These are phyloP conservation scores for Botrytis medusae DNA, from an alignment of 2,329 filamentous ascomycete genomes.

Conservation along the genomic window DNA sequence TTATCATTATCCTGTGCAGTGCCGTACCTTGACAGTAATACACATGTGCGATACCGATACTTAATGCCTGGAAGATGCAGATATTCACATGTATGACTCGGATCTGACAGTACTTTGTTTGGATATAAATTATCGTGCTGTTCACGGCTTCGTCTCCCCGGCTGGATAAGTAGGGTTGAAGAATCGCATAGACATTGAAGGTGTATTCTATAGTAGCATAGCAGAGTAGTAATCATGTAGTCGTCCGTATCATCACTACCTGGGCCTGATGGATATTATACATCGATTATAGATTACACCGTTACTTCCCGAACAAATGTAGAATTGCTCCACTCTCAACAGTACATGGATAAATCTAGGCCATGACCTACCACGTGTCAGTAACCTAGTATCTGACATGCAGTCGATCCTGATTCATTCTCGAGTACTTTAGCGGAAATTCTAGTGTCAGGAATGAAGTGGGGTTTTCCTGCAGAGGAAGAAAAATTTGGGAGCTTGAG, in stretches of 20 bases:
- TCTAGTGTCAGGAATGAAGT: conserved; percentile 4
- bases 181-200: background rate
- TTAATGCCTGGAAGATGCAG: conserved; percentile 1
- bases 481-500: background rate
- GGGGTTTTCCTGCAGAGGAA: background rate
- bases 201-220: background rate
- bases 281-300: conserved; percentile 4
- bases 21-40: background rate
- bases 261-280: background rate
- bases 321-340: conserved; percentile 3
- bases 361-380: conserved; percentile 20
- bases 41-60: background rate
- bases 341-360: conserved; percentile 7
- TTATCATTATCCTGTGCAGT: background rate
- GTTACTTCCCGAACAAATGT: conserved; percentile 5
- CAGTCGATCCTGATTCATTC: conserved; percentile 22
- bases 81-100: conserved; percentile 6
- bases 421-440: conserved; percentile 4
- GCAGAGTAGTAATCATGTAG: background rate
- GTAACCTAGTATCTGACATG: conserved; percentile 21
- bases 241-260: background rate
- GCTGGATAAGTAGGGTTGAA: background rate
- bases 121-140: conserved; percentile 10
- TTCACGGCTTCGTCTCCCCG: conserved; percentile 7
- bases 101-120: conserved; percentile 10